These are phyloP conservation scores for Trypanosoma congolense DNA, from an alignment of 208 protist species.

Conservation along the genomic window DNA sequence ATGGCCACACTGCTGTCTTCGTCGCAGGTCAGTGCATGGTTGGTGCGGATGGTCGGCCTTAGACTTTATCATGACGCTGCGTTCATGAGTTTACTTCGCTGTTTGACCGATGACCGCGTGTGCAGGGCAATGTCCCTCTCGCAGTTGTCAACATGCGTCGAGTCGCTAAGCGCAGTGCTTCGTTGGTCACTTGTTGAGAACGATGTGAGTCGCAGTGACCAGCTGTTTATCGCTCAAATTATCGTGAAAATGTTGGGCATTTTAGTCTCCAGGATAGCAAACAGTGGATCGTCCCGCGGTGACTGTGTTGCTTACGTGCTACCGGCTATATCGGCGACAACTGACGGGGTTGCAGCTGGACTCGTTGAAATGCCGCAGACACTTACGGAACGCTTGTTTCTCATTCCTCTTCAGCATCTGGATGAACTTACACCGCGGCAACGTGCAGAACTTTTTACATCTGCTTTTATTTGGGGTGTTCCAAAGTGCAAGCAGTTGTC, in stretches of 20 bases:
- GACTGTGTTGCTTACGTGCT: slow-evolving; percentile 17
- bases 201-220: slow-evolving; percentile 8
- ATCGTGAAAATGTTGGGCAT: slow-evolving; percentile 12
- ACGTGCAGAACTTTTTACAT: slow-evolving; percentile 25
- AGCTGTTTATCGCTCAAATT: slow-evolving; percentile 5
- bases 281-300: not conserved
- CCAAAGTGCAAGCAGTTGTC: slow-evolving; percentile 2
- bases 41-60: slow-evolving; percentile 35
- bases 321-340: slow-evolving; percentile 2
- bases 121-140: slow-evolving; percentile 9
- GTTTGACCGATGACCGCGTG: slow-evolving; percentile 16
- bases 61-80: slow-evolving; percentile 24
- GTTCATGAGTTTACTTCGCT: slow-evolving; percentile 23
- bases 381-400: slow-evolving; percentile 15
- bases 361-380: not conserved
- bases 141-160: slow-evolving; percentile 36
- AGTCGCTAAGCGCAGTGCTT: slow-evolving; percentile 14
- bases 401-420: slow-evolving; percentile 17
- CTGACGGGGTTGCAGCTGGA: not conserved
- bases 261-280: slow-evolving; percentile 5
- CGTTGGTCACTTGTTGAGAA: not conserved
- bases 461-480: slow-evolving; percentile 31
- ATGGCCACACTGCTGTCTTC: slow-evolving; percentile 27
- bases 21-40: slow-evolving; percentile 51
- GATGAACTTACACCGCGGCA: slow-evolving; percentile 25